Base-by-base conservation (phyloP, 768 basidiomycete genomes). In the Gyrodon lividus region DNA sequence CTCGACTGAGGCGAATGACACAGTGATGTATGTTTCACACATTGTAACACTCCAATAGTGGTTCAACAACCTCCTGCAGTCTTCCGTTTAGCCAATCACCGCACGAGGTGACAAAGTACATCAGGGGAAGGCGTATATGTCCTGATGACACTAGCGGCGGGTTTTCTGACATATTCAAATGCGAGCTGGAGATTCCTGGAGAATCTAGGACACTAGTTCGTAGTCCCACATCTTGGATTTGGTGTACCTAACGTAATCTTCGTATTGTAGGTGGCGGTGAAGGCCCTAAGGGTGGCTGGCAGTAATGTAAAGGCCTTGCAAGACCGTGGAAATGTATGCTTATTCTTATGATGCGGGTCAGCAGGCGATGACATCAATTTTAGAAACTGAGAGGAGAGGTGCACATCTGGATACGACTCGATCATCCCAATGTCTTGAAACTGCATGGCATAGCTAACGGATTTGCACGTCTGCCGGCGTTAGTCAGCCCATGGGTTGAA, bases 101-200 rank as follows among this genome's bases (percentile, higher is more conserved):
- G 7, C 7, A 28, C 28, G 22, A 45, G 7, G 43, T 74, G 17
- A 71, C 69, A 13, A 69, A 69, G 10, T 51, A 68, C 12, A 60
- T 54, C 68, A 70, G 46, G 60, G 60, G 63, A 41, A 62, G 69
- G 35, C 71, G 67, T 10, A 61, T 60, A 24, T 56, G 38, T 17
- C 10, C 75, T 1, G 65, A 68, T 43, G 73, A 73, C 0, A n/a
- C 34, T 13, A 71, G 72, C 54, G 76, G 76, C 6, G 76, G 75
- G 10, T 77, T 74, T 56, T 70, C 73, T 10, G 76, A 77, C 57
- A 69, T 77, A 16, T 77, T 71, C 71, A 70, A 62, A 45, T 73
- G 71, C 2, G 58, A 61, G 4, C 6, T 74, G 72, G 73, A 8
- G 28, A 16, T 5, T 9, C 19, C 40, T 12, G 20, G 20, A 1